Percentiles rank a stretch among this genome's conserved stretches.
These are phyloP conservation scores for Cochlearia excelsa DNA, from an alignment of 345 rosid genomes.

Conservation along the genomic window DNA sequence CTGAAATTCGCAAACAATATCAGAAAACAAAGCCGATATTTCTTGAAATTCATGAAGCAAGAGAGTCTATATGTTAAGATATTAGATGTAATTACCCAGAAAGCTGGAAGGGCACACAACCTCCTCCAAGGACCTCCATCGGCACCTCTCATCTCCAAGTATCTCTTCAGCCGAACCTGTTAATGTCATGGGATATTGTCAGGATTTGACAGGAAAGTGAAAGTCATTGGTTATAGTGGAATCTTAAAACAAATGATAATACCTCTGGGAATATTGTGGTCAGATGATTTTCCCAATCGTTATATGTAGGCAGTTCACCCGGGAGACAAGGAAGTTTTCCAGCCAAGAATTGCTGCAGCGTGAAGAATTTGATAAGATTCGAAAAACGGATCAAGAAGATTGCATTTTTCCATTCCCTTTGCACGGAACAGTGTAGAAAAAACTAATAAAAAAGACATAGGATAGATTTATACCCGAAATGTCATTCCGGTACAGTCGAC, in stretches of 20 bases:
- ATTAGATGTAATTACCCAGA: constrained; percentile 62
- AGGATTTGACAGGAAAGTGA: constrained; percentile 3
- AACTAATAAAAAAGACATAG: constrained; percentile 29
- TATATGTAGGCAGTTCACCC: constrained; percentile 86
- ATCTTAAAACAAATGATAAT: constrained; percentile 4
- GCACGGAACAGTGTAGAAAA: neutral
- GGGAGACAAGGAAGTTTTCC: constrained; percentile 94
- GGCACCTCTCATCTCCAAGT: constrained; percentile 99
- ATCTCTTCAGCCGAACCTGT: constrained; percentile 40
- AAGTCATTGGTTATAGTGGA: constrained; percentile 10
- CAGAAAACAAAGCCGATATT: constrained; percentile 10
- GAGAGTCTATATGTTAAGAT: too few relatives aligned
- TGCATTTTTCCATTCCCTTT: neutral
- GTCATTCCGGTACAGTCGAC: constrained; percentile 94
- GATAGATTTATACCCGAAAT: constrained; percentile 79
- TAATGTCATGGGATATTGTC: neutral
- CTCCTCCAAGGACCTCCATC: constrained; percentile 99
- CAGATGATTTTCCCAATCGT: constrained; percentile 75
- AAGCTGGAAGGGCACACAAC: constrained; percentile 91
- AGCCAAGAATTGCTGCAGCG: constrained; percentile 82
- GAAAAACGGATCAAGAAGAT: constrained; percentile 4
- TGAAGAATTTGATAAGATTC: constrained; percentile 2
- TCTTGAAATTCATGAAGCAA: too few relatives aligned
- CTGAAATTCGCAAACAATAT: constrained; percentile 42
- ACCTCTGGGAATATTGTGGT: constrained; percentile 99